Percentiles rank a stretch among this genome's conserved stretches.
phyloP scores from a whole-genome alignment of 1,284 basidiomycete genomes.

The Malassezia obtusa region DNA sequence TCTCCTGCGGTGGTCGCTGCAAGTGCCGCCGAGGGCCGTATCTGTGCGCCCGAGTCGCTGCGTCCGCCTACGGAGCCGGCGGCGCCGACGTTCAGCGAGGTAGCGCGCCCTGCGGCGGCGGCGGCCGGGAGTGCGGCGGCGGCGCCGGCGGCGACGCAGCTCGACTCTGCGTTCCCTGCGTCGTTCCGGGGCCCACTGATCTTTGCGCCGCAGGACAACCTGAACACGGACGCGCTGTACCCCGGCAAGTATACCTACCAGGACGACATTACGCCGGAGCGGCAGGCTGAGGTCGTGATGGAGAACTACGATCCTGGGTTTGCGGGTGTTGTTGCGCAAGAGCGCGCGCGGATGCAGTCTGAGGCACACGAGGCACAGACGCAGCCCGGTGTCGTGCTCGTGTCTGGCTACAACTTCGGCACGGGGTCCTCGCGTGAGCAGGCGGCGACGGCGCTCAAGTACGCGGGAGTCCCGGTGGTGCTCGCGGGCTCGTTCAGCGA shows the following conservation, averaged over 20 bases:
- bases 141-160: constrained; percentile 16
- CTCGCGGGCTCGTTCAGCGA: constrained; percentile 95
- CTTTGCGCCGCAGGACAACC: constrained; percentile 90
- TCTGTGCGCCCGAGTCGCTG: constrained; percentile 66
- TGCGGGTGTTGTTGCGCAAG: constrained; percentile 61
- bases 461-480: constrained; percentile 83
- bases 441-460: constrained; percentile 90
- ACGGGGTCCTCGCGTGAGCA: constrained; percentile 98
- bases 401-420: constrained; percentile 95
- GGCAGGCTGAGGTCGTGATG: constrained; percentile 86
- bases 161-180: constrained; percentile 57
- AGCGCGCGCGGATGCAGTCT: constrained; percentile 48
- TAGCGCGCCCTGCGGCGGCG: constrained; percentile 18
- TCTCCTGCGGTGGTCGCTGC: constrained; percentile 95
- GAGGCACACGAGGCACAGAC: not conserved
- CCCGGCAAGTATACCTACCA: constrained; percentile 99
- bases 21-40: constrained; percentile 81
- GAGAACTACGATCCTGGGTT: constrained; percentile 95
- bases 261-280: constrained; percentile 90
- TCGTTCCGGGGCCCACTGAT: constrained; percentile 73
- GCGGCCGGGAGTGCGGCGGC: constrained; percentile 29
- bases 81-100: constrained; percentile 18
- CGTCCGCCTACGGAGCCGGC: constrained; percentile 55
- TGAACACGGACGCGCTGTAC: constrained; percentile 97
- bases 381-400: constrained; percentile 61